Conservation (phyloP, 352 stramenopile genomes). For the Pythium aristosporum region DNA sequence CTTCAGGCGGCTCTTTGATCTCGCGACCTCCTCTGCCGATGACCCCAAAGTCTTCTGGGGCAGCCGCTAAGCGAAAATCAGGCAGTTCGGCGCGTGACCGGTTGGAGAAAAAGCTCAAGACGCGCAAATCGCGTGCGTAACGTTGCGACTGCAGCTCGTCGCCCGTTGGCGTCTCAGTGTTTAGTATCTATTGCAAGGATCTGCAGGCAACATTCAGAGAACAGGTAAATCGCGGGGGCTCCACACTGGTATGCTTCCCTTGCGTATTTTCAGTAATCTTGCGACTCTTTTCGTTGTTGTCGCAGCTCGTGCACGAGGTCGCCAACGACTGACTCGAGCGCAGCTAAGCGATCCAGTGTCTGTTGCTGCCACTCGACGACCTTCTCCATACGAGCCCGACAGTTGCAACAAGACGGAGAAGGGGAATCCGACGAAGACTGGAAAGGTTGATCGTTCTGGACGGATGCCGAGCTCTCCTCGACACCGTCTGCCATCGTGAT, state of each 20-base stretch:
- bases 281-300: slow-evolving; percentile 9
- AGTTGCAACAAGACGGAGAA: slow-evolving; percentile 6
- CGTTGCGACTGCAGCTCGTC: neutral
- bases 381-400: neutral
- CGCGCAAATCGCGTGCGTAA: slow-evolving; percentile 43
- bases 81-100: slow-evolving; percentile 58
- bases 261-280: slow-evolving; percentile 8
- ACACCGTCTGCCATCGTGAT: slow-evolving; percentile 19
- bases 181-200: slow-evolving; percentile 5
- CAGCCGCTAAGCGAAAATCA: slow-evolving; percentile 52
- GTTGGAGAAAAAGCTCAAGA: slow-evolving; percentile 83
- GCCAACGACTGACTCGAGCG: slow-evolving; percentile 17
- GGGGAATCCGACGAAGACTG: neutral
- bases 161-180: neutral
- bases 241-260: slow-evolving; percentile 20
- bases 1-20: slow-evolving; percentile 24
- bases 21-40: slow-evolving; percentile 47
- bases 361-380: slow-evolving; percentile 20
- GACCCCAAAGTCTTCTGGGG: slow-evolving; percentile 30
- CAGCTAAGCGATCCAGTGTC: slow-evolving; percentile 19
- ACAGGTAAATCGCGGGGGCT: slow-evolving; percentile 10
- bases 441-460: neutral
- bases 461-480: neutral
- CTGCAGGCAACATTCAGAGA: neutral
- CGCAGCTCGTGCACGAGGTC: slow-evolving; percentile 17